A percentile compares a stretch with the other conserved stretches of the same genome.
phyloP scores from a whole-genome alignment of 805 yeast genomes.

The Kockiozyma suomiensis region DNA sequence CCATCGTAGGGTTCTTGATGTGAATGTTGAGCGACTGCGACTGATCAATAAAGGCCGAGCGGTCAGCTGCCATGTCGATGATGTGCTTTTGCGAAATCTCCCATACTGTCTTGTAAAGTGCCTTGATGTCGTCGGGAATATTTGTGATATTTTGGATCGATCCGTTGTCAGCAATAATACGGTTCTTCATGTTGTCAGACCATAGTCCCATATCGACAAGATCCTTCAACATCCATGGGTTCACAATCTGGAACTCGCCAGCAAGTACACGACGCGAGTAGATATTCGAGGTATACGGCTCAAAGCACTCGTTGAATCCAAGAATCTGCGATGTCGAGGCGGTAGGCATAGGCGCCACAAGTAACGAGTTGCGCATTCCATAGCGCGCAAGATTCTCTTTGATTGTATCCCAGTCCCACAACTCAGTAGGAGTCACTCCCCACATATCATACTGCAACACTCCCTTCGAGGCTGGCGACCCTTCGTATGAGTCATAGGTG shows the following conservation, averaged over 20 bases:
- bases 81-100: constrained; percentile 85
- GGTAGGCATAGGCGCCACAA: constrained; percentile 97
- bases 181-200: constrained; percentile 76
- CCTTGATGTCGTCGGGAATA: constrained; percentile 75
- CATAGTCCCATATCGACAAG: constrained; percentile 80
- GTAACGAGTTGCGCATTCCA: constrained; percentile 84
- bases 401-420: constrained; percentile 84
- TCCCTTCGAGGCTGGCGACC: constrained; percentile 91
- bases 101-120: constrained; percentile 93
- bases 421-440: constrained; percentile 72
- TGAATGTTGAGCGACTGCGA: constrained; percentile 91
- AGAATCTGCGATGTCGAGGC: constrained; percentile 96
- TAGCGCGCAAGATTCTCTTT: constrained; percentile 59
- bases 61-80: constrained; percentile 83
- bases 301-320: constrained; percentile 94
- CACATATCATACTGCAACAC: constrained; percentile 84
- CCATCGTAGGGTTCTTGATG: constrained; percentile 89
- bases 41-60: constrained; percentile 77
- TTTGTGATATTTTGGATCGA: constrained; percentile 76
- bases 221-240: constrained; percentile 81
- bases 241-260: constrained; percentile 92
- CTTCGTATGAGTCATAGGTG: constrained; percentile 68
- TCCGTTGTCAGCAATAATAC: constrained; percentile 75
- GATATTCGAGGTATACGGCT: constrained; percentile 91
- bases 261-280: constrained; percentile 88